Evolutionary conservation across 1,284 basidiomycete species (phyloP), one percentile per base, ranked within the genome.

Genomic region (Heterobasidion occidentale): DNA sequence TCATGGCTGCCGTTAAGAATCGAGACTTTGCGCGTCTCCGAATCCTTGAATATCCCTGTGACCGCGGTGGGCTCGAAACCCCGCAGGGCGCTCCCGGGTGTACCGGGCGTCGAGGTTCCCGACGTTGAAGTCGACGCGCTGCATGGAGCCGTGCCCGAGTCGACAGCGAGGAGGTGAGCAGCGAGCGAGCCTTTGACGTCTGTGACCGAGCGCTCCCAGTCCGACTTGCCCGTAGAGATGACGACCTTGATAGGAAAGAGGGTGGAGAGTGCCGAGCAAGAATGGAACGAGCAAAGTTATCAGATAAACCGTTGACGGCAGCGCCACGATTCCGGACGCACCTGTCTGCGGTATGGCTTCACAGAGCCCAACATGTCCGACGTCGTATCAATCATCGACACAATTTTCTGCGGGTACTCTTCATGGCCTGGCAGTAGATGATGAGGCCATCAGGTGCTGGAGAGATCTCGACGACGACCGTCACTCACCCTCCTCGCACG

Each of bases 221-320:
- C 91, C 34, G 83, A 79, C 72, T 90, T 87, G 14, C 91, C 92
- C 0, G 92, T 95, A 1, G 92, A 94, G 55, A 97, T 90, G 35
- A 95, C 77, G 36, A 93, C 77, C 86, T 92, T 60, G 35, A 51
- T 27, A 52, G 2, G 35, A 36, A 46, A 33, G 34, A 17, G 12
- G 53, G 20, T 34, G 15, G 46, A 34, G 52, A 12, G 42, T 51
- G 55, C 55, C 35, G 42, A 20, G 48, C 27, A 27, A 6, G 27
- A 27, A 27, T 27, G 27, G 27, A 27, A 27, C 27, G 27, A 27
- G 34, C 34, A 42, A 46, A 44, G 33, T 60, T 60, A 60, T 59
- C 57, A 60, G 63, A 60, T 60, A 59, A 54, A 35, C 51, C 45
- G 44, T 36, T 56, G 27, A 38, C 48, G 35, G n/a, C 38, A 52